Evolutionary conservation across 495 filamentous ascomycete species (phyloP).

Genomic region (Pyronema domesticum): DNA sequence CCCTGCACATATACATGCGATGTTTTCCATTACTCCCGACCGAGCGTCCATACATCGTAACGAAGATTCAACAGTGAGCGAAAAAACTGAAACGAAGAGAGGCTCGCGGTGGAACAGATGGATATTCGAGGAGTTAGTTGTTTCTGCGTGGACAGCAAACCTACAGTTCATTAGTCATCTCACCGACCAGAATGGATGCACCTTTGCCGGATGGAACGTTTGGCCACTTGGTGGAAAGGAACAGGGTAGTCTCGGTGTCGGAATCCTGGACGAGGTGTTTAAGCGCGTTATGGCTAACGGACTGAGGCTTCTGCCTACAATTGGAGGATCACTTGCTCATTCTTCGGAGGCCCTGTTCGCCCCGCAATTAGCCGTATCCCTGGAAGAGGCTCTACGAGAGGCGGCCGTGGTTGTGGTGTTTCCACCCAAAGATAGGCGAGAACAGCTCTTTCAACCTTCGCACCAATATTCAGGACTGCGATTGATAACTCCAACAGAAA

Average conservation of each 20-base stretch:
- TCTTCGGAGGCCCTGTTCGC: background rate
- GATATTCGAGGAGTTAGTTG: constrained; percentile 25
- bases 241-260: constrained; percentile 6
- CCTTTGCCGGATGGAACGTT: constrained; percentile 9
- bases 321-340: background rate
- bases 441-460: constrained; percentile 4
- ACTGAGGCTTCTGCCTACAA: constrained; percentile 1
- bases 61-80: constrained; percentile 14
- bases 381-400: constrained; percentile 6
- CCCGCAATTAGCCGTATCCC: background rate
- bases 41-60: constrained; percentile 25
- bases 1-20: constrained; percentile 29
- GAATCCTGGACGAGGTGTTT: constrained; percentile 13
- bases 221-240: constrained; percentile 18
- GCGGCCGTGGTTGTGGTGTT: constrained; percentile 7
- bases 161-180: background rate
- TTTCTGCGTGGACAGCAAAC: constrained; percentile 24
- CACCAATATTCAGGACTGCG: no score
- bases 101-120: constrained; percentile 27
- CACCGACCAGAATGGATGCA: background rate
- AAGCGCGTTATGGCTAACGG: background rate
- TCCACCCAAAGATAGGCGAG: constrained; percentile 12
- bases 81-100: constrained; percentile 16
- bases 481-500: no score
- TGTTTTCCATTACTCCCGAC: constrained; percentile 29